Conservation (phyloP, 225 moss, liverwort and hornwort genomes). For the Neckera pumila region DNA sequence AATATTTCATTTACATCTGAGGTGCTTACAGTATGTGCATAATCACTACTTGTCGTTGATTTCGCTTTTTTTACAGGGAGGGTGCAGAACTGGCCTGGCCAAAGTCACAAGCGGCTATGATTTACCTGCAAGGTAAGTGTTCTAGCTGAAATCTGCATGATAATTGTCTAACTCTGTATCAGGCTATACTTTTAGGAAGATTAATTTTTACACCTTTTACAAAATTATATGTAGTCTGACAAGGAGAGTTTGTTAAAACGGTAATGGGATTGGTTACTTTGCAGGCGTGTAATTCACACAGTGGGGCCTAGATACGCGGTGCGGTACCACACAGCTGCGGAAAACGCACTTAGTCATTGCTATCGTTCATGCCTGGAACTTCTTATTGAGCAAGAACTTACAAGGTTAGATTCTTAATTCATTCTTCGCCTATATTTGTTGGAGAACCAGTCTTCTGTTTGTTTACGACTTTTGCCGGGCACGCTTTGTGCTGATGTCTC, state of each 20-base stretch:
- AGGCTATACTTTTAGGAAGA: not conserved
- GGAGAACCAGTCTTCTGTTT: not conserved
- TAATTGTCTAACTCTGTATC: not conserved
- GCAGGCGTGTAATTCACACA: conserved; percentile 94
- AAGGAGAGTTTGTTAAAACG: not conserved
- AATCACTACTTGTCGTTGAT: not conserved
- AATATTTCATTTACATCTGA: not conserved
- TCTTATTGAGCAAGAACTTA: conserved; percentile 83
- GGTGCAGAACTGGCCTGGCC: conserved; percentile 95
- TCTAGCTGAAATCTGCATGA: not conserved
- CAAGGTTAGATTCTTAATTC: conserved; percentile 40
- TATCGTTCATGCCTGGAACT: conserved; percentile 97
- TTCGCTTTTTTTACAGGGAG: conserved; percentile 45
- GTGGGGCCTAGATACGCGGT: conserved; percentile 96
- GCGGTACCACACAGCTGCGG: conserved; percentile 96
- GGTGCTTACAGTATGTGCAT: not conserved
- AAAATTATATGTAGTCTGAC: not conserved
- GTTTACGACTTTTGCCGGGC: not conserved
- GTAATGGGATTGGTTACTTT: conserved; percentile 2
- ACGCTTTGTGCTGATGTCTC: not conserved
- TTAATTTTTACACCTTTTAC: not conserved
- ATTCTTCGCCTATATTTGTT: not conserved
- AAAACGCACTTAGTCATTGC: conserved; percentile 98
- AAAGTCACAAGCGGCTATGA: conserved; percentile 96
- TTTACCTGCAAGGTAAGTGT: conserved; percentile 80